A percentile compares a stretch with the other conserved stretches of the same genome.
Evolutionary conservation across 805 yeast species (phyloP).

Genomic region (Saccharomycopsis malanga): DNA sequence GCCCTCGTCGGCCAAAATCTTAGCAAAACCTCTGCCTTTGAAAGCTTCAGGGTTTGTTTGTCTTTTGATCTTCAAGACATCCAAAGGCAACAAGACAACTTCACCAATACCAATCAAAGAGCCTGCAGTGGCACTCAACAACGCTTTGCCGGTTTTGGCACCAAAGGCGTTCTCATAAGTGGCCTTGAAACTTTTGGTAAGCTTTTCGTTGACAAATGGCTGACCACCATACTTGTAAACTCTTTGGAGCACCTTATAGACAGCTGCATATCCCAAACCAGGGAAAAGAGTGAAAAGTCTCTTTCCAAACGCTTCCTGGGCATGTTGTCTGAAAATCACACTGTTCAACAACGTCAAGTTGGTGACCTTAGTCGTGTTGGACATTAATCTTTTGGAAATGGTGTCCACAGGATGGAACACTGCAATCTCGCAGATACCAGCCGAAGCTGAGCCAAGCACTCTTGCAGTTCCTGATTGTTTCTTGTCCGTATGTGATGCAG

Average conservation of each 20-base stretch:
- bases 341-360: slow-evolving; percentile 62
- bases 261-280: slow-evolving; percentile 97
- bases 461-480: slow-evolving; percentile 87
- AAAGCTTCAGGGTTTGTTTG: slow-evolving; percentile 99
- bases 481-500: slow-evolving; percentile 41
- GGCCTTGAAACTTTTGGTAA: slow-evolving; percentile 64
- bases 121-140: slow-evolving; percentile 96
- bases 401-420: slow-evolving; percentile 99
- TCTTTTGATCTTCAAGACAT: slow-evolving; percentile 94
- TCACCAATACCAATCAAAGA: slow-evolving; percentile 97
- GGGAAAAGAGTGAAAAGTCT: slow-evolving; percentile 86
- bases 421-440: slow-evolving; percentile 94
- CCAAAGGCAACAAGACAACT: slow-evolving; percentile 89
- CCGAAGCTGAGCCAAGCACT: slow-evolving; percentile 92
- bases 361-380: slow-evolving; percentile 65
- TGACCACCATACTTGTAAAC: slow-evolving; percentile 99
- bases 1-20: slow-evolving; percentile 85
- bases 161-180: slow-evolving; percentile 76
- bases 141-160: slow-evolving; percentile 93
- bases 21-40: slow-evolving; percentile 93
- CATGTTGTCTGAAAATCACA: slow-evolving; percentile 82
- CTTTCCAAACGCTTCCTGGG: slow-evolving; percentile 58
- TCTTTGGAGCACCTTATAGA: slow-evolving; percentile 92
- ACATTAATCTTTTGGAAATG: slow-evolving; percentile 90
- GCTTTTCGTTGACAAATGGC: slow-evolving; percentile 93